These are phyloP conservation scores for Dendrobium nobile DNA, from an alignment of 106 monocot species.

Conservation along the genomic window DNA sequence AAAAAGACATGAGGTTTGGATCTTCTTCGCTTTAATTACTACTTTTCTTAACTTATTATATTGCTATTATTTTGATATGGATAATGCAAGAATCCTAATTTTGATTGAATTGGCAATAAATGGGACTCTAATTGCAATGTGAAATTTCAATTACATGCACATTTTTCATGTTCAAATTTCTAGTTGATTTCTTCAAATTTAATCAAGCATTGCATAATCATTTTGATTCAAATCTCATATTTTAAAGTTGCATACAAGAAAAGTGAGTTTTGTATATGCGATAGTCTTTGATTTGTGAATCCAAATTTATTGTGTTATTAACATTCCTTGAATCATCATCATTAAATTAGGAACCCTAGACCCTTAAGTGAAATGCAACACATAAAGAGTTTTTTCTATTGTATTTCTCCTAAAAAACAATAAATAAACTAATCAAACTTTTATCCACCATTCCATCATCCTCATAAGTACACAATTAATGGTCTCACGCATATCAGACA, in stretches of 20 bases:
- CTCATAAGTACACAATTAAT: background rate
- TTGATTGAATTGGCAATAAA: background rate
- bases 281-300: background rate
- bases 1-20: background rate
- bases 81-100: background rate
- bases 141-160: background rate
- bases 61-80: background rate
- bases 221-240: background rate
- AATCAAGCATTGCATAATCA: background rate
- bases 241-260: background rate
- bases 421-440: background rate
- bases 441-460: background rate
- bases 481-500: background rate
- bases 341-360: background rate
- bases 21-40: background rate
- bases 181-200: background rate
- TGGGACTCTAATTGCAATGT: background rate
- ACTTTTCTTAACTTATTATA: background rate
- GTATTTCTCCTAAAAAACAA: background rate
- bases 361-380: background rate
- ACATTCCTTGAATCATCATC: background rate
- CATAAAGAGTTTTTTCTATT: background rate
- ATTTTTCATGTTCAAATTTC: background rate
- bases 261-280: background rate
- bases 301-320: background rate